Base-by-base conservation (phyloP, 2,329 filamentous ascomycete species). In the Chrysosporium queenslandicum region DNA sequence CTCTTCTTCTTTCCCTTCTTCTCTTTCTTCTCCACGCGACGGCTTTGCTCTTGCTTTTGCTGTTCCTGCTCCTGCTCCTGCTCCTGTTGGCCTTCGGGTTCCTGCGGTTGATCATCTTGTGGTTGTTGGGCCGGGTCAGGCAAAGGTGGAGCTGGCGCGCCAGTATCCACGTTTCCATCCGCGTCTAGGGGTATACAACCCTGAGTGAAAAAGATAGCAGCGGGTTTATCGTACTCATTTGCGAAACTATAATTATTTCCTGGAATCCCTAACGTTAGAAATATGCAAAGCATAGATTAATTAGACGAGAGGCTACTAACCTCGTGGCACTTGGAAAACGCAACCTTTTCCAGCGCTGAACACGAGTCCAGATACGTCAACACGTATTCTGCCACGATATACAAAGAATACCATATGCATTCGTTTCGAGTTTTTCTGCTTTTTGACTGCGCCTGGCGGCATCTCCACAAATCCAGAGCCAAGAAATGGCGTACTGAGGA, bases 371-470 rank as follows among this genome's bases (percentile, higher is more conserved):
- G 66, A 68, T 11, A 72, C 86, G 25, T 81, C 85, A 18, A 95
- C 90, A 58, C 82, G 76, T 18, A 96, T 88, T 58, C 85, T 82
- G 20, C 92, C 92, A 41, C 80, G 78, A 60, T 88, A 84, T 27
- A 98, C 85, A 61, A 94, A 96, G 68, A 97, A 97, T 1, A 86
- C 83, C 85, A 98, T 92, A 65, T 96, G 89, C 87, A 96, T 97
- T 72, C 86, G 90, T 57, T 91, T 79, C 32, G 86, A 86, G 69
- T 96, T 97, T 76, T 97, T 97, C 46, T 84, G 80, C 60, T 83
- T 81, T 74, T 98, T 98, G 64, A 86, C 81, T 29, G 86, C 82
- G 1, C 85, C 84, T 0, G 87, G 83, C 4, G 88, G 87, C 47
- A 98, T 73, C 62, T 97, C 91, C 34, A 98, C 86, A 49, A 97